Evolutionary conservation across 1,284 basidiomycete genomes (phyloP).

Genomic region (Apiotrichum siamense): DNA sequence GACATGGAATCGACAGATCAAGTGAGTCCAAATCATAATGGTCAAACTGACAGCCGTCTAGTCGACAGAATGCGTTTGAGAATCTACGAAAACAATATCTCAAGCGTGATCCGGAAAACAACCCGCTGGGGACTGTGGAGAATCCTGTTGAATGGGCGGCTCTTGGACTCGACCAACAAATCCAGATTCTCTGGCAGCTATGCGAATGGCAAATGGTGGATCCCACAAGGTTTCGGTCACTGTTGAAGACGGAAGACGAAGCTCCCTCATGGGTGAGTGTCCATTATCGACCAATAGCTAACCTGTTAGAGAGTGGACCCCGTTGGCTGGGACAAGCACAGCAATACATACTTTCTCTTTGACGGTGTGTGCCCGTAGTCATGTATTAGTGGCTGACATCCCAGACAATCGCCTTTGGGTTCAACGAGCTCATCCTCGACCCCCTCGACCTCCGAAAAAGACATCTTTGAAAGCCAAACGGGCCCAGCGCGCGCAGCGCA

Average conservation of each 20-base stretch:
- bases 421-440: constrained; percentile 43
- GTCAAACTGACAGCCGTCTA: constrained; percentile 5
- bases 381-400: neutral
- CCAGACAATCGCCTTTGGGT: constrained; percentile 55
- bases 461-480: constrained; percentile 34
- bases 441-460: constrained; percentile 33
- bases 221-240: constrained; percentile 50
- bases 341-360: constrained; percentile 54
- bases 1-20: constrained; percentile 50
- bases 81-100: constrained; percentile 44
- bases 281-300: neutral
- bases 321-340: constrained; percentile 51
- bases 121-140: constrained; percentile 39
- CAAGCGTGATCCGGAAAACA: constrained; percentile 35
- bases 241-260: constrained; percentile 51
- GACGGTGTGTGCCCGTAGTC: constrained; percentile 42
- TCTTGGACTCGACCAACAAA: constrained; percentile 49
- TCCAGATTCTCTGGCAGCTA: constrained; percentile 48
- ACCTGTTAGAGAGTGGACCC: constrained; percentile 50
- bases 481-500: constrained; percentile 17
- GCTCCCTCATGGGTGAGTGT: constrained; percentile 49
- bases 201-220: constrained; percentile 55
- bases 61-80: constrained; percentile 43
- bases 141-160: constrained; percentile 49
- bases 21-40: constrained; percentile 34